A percentile compares a stretch with the other conserved stretches of the same genome.
phyloP scores from a whole-genome alignment of 306 rosid genomes.

The Oxytropis ochrocephala region DNA sequence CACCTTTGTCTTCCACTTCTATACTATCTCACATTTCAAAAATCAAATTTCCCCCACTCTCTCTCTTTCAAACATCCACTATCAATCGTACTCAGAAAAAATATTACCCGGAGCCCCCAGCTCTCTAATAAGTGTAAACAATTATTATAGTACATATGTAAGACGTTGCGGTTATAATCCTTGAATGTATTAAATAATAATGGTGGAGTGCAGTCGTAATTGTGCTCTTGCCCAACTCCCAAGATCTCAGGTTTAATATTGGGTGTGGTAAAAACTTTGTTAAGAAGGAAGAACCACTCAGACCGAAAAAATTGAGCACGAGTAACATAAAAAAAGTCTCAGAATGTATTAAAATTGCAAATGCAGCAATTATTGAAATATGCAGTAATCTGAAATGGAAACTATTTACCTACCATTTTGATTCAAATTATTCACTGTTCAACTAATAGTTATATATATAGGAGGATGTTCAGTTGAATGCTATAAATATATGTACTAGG shows the following conservation, averaged over 20 bases:
- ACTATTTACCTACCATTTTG: slow-evolving; percentile 1
- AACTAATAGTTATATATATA: background rate
- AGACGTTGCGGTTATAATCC: no score
- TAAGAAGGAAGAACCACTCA: no score
- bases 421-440: slow-evolving; percentile 16
- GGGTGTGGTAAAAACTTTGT: no score
- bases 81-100: background rate
- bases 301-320: no score
- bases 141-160: no score
- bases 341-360: no score
- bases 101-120: background rate
- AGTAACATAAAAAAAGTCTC: no score
- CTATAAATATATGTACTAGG: slow-evolving; percentile 24
- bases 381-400: slow-evolving; percentile 20
- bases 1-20: slow-evolving; percentile 43
- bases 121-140: background rate
- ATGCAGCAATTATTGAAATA: slow-evolving; percentile 21
- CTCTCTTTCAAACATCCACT: background rate
- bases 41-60: background rate
- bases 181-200: no score
- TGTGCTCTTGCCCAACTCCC: no score
- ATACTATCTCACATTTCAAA: slow-evolving; percentile 27
- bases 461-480: slow-evolving; percentile 13
- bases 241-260: no score
- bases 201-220: no score